Conservation (phyloP, 176 grass and related monocot species). For the Areca catechu region DNA sequence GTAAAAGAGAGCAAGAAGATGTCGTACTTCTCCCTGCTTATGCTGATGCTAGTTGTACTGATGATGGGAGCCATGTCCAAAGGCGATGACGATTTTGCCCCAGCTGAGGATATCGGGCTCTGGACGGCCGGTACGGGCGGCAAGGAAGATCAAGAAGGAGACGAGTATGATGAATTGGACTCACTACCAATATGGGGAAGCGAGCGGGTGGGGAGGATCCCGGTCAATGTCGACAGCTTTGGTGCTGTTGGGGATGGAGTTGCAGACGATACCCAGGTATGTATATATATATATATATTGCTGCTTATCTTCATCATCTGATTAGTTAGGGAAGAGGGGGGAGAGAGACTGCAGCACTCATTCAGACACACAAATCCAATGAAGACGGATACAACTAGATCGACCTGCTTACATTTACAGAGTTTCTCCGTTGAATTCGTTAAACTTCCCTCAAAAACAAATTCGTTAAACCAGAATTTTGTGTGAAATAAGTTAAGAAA, state of each 20-base stretch:
- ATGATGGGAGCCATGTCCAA: background rate
- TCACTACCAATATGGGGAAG: constrained; percentile 1
- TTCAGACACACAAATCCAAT: too few relatives aligned
- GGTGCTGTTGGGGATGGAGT: constrained; percentile 58
- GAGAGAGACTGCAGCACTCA: too few relatives aligned
- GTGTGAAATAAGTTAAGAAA: too few relatives aligned
- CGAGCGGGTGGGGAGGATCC: constrained; percentile 20
- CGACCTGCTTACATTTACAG: too few relatives aligned
- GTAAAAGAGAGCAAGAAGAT: too few relatives aligned
- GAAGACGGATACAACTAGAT: too few relatives aligned
- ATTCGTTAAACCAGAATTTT: too few relatives aligned
- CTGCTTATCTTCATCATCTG: too few relatives aligned
- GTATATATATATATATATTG: constrained; percentile 16
- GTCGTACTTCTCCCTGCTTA: too few relatives aligned
- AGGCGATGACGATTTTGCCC: background rate
- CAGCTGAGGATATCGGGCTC: background rate
- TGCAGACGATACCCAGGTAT: constrained; percentile 75
- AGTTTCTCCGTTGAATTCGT: too few relatives aligned
- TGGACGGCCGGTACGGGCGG: background rate
- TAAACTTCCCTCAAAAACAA: too few relatives aligned
- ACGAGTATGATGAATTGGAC: background rate
- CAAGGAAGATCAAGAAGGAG: background rate
- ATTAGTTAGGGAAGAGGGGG: too few relatives aligned
- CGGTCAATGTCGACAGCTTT: constrained; percentile 75
- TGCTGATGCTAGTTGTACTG: constrained; percentile 3